These are phyloP conservation scores for Macrocybe gigantea DNA, from an alignment of 768 basidiomycete species.

Conservation along the genomic window DNA sequence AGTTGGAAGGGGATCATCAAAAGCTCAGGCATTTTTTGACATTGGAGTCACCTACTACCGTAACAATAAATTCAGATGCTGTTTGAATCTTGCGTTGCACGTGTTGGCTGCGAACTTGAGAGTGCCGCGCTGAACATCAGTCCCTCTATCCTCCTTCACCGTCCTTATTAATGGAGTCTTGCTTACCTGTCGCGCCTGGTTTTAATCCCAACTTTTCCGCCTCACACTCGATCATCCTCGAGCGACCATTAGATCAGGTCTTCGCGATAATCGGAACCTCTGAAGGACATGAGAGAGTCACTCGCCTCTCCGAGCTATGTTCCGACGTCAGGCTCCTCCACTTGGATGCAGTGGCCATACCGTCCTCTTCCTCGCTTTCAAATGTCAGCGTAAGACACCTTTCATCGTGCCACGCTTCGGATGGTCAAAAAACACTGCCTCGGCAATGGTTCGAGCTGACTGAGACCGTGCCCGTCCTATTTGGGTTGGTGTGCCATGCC, in stretches of 20 bases:
- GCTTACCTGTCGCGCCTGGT: not conserved
- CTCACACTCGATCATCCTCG: constrained; percentile 19
- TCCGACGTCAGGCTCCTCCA: constrained; percentile 20
- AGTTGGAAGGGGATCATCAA: constrained; percentile 72
- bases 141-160: not conserved
- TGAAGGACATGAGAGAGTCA: constrained; percentile 26
- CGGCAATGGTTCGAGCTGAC: constrained; percentile 24
- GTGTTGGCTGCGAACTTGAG: not conserved
- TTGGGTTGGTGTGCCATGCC: constrained; percentile 20
- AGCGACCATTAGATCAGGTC: constrained; percentile 20
- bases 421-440: constrained; percentile 7
- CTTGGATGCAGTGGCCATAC: constrained; percentile 16
- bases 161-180: no score
- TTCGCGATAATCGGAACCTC: constrained; percentile 22
- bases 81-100: not conserved
- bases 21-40: constrained; percentile 52
- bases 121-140: not conserved
- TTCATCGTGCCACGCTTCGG: not conserved
- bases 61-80: not conserved
- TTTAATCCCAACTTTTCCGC: constrained; percentile 24
- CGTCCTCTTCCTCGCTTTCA: constrained; percentile 5
- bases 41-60: not conserved
- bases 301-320: constrained; percentile 22
- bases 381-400: constrained; percentile 7
- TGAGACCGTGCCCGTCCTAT: constrained; percentile 25